Evolutionary conservation across 108 stramenopile genomes (phyloP), one percentile per base, ranked within the genome.

Genomic region (Aurantiochytrium sp.): DNA sequence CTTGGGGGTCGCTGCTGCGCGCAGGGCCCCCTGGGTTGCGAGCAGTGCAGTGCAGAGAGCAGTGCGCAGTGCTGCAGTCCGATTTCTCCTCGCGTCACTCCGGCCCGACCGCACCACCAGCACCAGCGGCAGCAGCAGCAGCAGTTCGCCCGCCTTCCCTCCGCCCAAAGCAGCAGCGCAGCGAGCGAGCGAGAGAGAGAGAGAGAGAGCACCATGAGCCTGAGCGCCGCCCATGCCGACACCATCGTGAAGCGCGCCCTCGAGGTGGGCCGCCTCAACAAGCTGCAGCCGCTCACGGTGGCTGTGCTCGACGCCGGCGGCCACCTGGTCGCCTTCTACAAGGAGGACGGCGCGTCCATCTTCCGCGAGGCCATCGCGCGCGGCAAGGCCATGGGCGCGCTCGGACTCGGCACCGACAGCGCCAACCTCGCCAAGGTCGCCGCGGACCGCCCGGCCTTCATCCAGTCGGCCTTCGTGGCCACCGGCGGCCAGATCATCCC

Each of bases 321-420:
- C 45, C 73, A 81, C 73, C 45, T 81, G 12, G 73, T 81, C 10
- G 73, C 45, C 27, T 81, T 81, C 2, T 0, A 48, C 42, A 81
- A 81, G 73, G 73, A 81, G 73, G 73, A 81, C 73, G 45, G 45
- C 42, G 73, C 73, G 19, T 48, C 73, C 19, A 22, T 81, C 4
- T 81, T 81, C 45, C 73, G 73, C 45, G 73, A 81, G 45, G 73
- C 73, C 42, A 81, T 81, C 30, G 73, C 73, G 10, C 39, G 73
- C 42, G 73, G 73, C 39, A 81, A 81, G 73, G 73, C 73, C 45
- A 81, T 81, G 73, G 73, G 73, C n/a, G 73, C 73, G 0, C 73
- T 81, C 21, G 73, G 73, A 22, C n/a, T 81, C 27, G 73, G 73
- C 39, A 81, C 45, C 19, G 73, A 81, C 73, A 48, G 42, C 24